Evolutionary conservation across 345 rosid genomes (phyloP).

Genomic region (Alliaria petiolata): DNA sequence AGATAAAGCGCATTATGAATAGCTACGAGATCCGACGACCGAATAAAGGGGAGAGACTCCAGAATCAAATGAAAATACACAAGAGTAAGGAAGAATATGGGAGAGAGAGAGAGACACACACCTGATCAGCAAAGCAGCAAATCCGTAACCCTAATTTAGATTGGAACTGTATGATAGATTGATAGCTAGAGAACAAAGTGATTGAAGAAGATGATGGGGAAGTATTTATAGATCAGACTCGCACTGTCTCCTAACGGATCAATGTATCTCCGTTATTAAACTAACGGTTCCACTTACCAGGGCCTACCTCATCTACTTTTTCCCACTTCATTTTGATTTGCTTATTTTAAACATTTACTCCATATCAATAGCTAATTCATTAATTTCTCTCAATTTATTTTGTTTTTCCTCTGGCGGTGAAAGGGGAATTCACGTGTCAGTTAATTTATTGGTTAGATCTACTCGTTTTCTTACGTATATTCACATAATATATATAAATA

Average conservation of each 20-base stretch:
- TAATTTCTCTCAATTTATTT: background rate
- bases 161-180: background rate
- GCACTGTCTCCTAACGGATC: background rate
- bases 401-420: background rate
- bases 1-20: background rate
- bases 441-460: too few species aligned
- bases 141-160: constrained; percentile 3
- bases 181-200: constrained; percentile 5
- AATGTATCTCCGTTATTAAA: constrained; percentile 9
- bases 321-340: background rate
- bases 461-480: too few species aligned
- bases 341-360: background rate
- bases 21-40: background rate
- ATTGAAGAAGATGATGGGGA: constrained; percentile 4
- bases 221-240: constrained; percentile 7
- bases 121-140: background rate
- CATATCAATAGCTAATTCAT: background rate
- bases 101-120: background rate
- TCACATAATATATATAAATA: background rate
- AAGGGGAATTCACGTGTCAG: background rate
- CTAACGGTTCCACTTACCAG: constrained; percentile 8
- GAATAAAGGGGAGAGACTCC: background rate
- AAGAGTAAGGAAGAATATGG: background rate
- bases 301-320: constrained; percentile 12
- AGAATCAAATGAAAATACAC: background rate